Conservation (phyloP, 73 alveolate genomes). For the Paramecium octaurelia region DNA sequence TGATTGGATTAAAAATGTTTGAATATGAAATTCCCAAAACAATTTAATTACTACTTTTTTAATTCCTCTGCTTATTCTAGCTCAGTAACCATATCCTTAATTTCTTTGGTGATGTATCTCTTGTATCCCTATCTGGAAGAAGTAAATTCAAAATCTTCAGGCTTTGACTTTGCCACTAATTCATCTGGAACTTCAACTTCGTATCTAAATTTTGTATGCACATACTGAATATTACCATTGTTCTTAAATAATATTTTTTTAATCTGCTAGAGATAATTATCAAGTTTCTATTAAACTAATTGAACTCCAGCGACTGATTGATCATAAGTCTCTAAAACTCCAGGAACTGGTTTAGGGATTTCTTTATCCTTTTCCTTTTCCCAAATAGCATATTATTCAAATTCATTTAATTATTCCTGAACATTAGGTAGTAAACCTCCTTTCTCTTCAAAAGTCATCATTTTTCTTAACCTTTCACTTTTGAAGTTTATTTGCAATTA, state of each 20-base stretch:
- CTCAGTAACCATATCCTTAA: constrained; percentile 65
- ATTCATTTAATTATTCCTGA: constrained; percentile 50
- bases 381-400: constrained; percentile 68
- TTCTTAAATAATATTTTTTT: constrained; percentile 49
- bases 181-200: constrained; percentile 74
- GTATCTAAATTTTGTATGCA: constrained; percentile 79
- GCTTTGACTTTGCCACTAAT: constrained; percentile 69
- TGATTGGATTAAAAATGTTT: constrained; percentile 60
- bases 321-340: constrained; percentile 75
- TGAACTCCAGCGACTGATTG: constrained; percentile 63
- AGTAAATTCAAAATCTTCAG: constrained; percentile 78
- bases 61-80: constrained; percentile 75
- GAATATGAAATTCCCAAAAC: constrained; percentile 66
- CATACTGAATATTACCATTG: constrained; percentile 40
- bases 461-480: constrained; percentile 44
- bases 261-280: constrained; percentile 55
- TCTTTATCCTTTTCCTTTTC: constrained; percentile 48
- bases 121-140: constrained; percentile 67
- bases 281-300: constrained; percentile 50
- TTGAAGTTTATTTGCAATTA: constrained; percentile 55
- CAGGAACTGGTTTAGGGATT: constrained; percentile 73
- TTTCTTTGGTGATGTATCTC: constrained; percentile 64
- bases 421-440: constrained; percentile 69
- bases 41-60: constrained; percentile 58
- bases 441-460: constrained; percentile 22